Evolutionary conservation across 129 eudicot genomes (phyloP), one percentile per base, ranked within the genome.

Genomic region (Flaveria brownii): DNA sequence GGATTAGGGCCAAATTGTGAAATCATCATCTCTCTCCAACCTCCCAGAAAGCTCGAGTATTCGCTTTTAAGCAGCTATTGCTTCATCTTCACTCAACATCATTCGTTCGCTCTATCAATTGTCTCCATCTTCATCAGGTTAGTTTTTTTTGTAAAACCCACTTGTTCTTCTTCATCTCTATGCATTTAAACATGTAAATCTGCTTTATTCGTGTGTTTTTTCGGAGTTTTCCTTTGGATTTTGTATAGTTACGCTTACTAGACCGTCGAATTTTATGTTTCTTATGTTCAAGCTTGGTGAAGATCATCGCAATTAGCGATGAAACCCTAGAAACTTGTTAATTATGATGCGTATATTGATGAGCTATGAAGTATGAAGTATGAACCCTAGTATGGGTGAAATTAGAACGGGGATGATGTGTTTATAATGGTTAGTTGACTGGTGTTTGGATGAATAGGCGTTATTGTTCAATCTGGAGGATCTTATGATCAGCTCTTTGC

Each of bases 311-410:
- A 12, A 36, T 30, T 65, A 65, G 73, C 10, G 1, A 33, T 49
- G 71, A 36, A 76, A 76, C 71, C 80, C 73, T 51, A 76, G 64
- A 50, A 65, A 63, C 33, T 63, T 47, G 36, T 46, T 9, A n/a
- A 13, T 4, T 75, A n/a, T 61, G 23, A 28, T 25, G 47, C 45
- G 9, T 61, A 23, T 25, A 22, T 18, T 7, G 42, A 43, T 74
- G 30, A 43, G 71, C 47, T 36, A 46, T 63, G 52, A 62, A 47
- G 59, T 22, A 70, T 63, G 52, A 62, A 47, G 59, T 22, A 70
- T 43, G 16, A 14, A 23, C 12, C 16, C 16, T 16, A n/a, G 9
- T 16, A 7, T 60, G 25, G 13, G 67, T 61, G 2, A 25, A 52
- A 18, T 20, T 56, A 8, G 26, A 56, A 54, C n/a, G 60, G 60